Base-by-base conservation (phyloP, 768 basidiomycete species). In the Pulveroboletus frians region DNA sequence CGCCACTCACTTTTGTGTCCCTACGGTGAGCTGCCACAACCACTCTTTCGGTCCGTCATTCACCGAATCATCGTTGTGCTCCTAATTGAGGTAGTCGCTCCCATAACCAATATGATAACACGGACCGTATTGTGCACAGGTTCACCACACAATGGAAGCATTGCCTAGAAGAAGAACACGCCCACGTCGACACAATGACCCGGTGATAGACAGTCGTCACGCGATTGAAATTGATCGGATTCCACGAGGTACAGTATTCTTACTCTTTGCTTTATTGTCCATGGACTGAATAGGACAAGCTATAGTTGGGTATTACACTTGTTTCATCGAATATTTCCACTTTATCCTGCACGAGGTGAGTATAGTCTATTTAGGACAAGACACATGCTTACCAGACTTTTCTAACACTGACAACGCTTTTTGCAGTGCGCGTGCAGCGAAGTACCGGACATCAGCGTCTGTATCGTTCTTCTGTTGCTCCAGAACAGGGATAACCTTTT, bases 381-480 rank as follows among this genome's bases (percentile, higher is more conserved):
- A 8, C n/a, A 14, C 32, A 17, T 37, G 35, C 63, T n/a, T 53
- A 72, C 75, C 71, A 68, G 67, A 71, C 48, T 60, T 66, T 50
- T 72, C 68, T 53, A 71, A 53, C 43, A 63, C 67, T 42, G 59
- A 58, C 43, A 69, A 60, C 27, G 74, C 73, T 57, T 76, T 77
- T 63, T 89, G 86, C 46, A 88, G 71, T 39, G 91, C 93, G 51
- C 87, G 84, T 39, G 79, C 73, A 13, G 93, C 89, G 69, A 94
- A 96, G 73, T 88, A 98, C 63, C 93, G 83, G 43, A 99, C 96
- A 73, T 99, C 96, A 18, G 95, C 92, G 70, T 99, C 96, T 40
- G 74, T 69, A 65, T 99, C 96, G 53, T 80, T 81, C 71, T 88
- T 85, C 69, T 92, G 81, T 59, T 85, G 85, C 59, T 95, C 88